These are phyloP conservation scores for Aspergillus sclerotialis DNA, from an alignment of 2,329 filamentous ascomycete genomes.

Conservation along the genomic window DNA sequence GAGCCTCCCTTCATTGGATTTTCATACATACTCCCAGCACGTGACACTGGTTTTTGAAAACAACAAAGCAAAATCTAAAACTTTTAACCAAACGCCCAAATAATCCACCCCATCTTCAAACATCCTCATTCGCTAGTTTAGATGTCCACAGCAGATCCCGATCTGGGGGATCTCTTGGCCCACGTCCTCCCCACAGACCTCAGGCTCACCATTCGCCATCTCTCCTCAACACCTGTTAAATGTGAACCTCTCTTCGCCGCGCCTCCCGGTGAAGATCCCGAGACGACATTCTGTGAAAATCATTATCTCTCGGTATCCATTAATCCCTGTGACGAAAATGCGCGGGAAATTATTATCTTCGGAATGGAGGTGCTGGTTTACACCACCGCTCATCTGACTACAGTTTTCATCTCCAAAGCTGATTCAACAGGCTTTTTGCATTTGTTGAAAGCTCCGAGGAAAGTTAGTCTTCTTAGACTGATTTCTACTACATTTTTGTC, in stretches of 20 bases:
- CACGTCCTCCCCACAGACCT: conserved; percentile 46
- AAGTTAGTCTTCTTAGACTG: conserved; percentile 61
- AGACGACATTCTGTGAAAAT: conserved; percentile 77
- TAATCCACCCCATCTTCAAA: no score
- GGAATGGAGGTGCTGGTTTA: conserved; percentile 86
- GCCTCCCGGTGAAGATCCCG: conserved; percentile 62
- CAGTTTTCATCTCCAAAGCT: conserved; percentile 91
- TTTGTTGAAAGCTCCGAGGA: conserved; percentile 53
- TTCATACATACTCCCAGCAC: no score
- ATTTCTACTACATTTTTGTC: conserved; percentile 69
- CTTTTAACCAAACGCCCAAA: no score
- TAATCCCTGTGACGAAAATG: conserved; percentile 16
- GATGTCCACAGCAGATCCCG: conserved; percentile 24
- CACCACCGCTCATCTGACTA: conserved; percentile 70
- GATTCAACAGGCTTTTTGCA: conserved; percentile 88
- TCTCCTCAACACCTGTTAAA: conserved; percentile 74
- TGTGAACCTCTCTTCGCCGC: conserved; percentile 73
- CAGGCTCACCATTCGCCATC: conserved; percentile 69
- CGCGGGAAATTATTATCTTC: conserved; percentile 60
- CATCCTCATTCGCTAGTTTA: no score
- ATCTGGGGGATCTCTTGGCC: conserved; percentile 42
- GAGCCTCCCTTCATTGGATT: no score
- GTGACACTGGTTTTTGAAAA: no score
- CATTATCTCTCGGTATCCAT: conserved; percentile 65
- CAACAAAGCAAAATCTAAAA: no score